Conservation (phyloP, 345 rosid genomes). For the Anacardium occidentale region DNA sequence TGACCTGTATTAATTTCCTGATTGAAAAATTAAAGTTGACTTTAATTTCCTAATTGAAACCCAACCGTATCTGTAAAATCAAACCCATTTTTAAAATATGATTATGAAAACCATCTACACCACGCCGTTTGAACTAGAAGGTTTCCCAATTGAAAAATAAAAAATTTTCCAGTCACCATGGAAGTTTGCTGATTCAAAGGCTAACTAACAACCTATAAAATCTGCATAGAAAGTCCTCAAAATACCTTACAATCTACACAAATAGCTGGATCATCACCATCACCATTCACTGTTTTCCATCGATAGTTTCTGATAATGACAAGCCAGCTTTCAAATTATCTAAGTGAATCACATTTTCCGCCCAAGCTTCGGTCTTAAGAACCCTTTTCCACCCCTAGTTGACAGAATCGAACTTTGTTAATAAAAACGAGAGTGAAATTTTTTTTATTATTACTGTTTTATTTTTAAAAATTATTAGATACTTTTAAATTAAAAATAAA, state of each 20-base stretch:
- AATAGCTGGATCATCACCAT: neutral
- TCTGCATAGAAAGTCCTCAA: neutral
- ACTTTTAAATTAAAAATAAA: too few relatives aligned
- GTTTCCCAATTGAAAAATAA: neutral
- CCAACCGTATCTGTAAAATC: neutral
- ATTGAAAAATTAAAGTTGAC: neutral
- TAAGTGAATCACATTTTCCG: too few relatives aligned
- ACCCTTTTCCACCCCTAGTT: too few relatives aligned
- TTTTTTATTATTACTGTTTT: too few relatives aligned
- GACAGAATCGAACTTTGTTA: too few relatives aligned
- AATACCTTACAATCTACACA: neutral
- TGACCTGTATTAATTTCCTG: neutral
- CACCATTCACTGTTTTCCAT: neutral
- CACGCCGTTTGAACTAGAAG: neutral
- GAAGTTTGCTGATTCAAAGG: constrained; percentile 1
- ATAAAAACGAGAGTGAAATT: too few relatives aligned
- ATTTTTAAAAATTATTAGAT: too few relatives aligned
- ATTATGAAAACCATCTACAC: neutral
- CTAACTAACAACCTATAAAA: neutral
- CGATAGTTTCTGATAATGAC: neutral
- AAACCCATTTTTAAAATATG: neutral
- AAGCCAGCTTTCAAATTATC: too few relatives aligned
- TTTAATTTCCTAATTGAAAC: neutral
- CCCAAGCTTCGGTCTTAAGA: too few relatives aligned
- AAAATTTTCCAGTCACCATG: neutral